Conservation (phyloP, 2,329 filamentous ascomycete genomes). For the Aspergillus eucalypticola region DNA sequence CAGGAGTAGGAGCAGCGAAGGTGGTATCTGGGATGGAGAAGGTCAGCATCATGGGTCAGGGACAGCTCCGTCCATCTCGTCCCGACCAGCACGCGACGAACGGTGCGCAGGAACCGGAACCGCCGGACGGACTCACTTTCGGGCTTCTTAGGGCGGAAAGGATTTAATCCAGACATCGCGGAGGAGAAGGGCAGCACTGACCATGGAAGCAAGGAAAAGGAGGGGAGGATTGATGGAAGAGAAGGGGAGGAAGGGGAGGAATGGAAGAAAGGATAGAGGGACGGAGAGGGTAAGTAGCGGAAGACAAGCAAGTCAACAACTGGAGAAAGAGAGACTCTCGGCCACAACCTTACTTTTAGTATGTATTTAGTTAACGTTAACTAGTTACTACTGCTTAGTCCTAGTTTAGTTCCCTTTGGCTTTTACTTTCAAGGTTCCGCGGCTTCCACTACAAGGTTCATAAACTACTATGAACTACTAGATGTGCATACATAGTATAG, state of each 20-base stretch:
- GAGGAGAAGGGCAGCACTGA: conserved; percentile 27
- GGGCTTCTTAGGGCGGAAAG: conserved; percentile 50
- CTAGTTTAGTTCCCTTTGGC: not conserved
- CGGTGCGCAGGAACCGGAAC: conserved; percentile 15
- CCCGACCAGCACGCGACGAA: conserved; percentile 6
- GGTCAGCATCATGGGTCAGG: not conserved
- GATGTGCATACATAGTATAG: too few species aligned
- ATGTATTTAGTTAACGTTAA: too few species aligned
- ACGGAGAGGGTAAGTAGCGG: not conserved
- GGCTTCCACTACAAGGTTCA: not conserved
- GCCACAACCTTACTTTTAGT: not conserved
- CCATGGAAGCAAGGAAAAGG: conserved; percentile 32
- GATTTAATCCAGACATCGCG: conserved; percentile 53
- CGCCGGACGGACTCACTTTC: conserved; percentile 32
- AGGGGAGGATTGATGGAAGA: conserved; percentile 7
- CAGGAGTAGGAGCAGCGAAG: not conserved
- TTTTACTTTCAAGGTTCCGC: not conserved
- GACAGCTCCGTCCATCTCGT: conserved; percentile 7
- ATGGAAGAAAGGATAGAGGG: conserved; percentile 3
- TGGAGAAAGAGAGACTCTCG: conserved; percentile 1
- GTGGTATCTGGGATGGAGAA: not conserved
- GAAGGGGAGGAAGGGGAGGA: conserved; percentile 15
- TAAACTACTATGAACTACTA: too few species aligned
- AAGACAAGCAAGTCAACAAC: conserved; percentile 2
- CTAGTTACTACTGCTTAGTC: too few species aligned